These are phyloP conservation scores for Apiospora sp. DNA, from an alignment of 2,329 filamentous ascomycete genomes.

Conservation along the genomic window DNA sequence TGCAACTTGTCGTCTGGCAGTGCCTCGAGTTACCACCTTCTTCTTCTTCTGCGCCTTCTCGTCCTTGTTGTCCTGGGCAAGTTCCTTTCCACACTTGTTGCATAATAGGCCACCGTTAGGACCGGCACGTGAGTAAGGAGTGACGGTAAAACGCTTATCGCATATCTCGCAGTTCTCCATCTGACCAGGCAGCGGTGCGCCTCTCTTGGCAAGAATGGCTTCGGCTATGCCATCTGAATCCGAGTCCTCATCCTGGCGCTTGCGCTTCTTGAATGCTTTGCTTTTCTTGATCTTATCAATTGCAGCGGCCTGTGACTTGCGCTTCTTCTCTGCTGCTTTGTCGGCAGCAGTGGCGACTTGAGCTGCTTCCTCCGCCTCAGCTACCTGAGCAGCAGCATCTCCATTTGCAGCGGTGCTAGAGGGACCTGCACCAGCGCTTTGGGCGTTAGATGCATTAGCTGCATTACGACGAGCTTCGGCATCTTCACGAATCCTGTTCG, in stretches of 20 bases:
- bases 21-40: constrained; percentile 57
- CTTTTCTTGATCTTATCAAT: constrained; percentile 69
- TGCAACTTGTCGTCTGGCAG: constrained; percentile 77
- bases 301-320: constrained; percentile 61
- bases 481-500: constrained; percentile 34
- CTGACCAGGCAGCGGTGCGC: constrained; percentile 77
- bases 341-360: constrained; percentile 27
- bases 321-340: constrained; percentile 50
- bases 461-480: constrained; percentile 34
- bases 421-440: constrained; percentile 1
- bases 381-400: constrained; percentile 25
- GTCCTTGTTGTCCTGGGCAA: constrained; percentile 71
- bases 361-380: constrained; percentile 27
- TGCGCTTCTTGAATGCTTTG: constrained; percentile 65
- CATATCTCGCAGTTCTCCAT: constrained; percentile 89
- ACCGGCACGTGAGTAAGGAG: constrained; percentile 83
- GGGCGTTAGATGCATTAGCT: constrained; percentile 25
- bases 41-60: constrained; percentile 62
- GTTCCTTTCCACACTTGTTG: constrained; percentile 78
- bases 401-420: not conserved
- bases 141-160: constrained; percentile 89
- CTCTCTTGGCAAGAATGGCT: constrained; percentile 55
- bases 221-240: constrained; percentile 59
- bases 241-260: constrained; percentile 46
- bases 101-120: constrained; percentile 89